Base-by-base conservation (phyloP, 257 asterid species). In the Solanum appendiculatum region DNA sequence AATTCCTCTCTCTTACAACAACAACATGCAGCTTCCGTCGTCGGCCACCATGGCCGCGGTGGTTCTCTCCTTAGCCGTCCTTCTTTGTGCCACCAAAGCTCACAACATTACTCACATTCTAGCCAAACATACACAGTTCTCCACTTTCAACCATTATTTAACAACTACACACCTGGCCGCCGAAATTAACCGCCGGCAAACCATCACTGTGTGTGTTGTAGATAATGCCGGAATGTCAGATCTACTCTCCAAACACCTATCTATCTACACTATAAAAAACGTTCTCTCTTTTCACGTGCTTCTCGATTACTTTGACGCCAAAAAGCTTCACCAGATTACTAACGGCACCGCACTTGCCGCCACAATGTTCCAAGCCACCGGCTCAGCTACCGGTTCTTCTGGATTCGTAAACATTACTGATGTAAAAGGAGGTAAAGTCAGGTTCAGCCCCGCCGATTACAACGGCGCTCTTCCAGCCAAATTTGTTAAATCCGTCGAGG, bases 351-450 rank as follows among this genome's bases (percentile, higher is more conserved):
- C 97, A 6, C 90, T 90, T 81, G 92, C 93, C 46, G 94, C 98
- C 77, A 95, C 98, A 21, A 83, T 93, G 89, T 94, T 58, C 87
- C 98, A 94, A 83, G 93, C 98, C 89, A 92, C 98, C 88, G 98
- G 97, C 46, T 34, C 90, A 4, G 98, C 98, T 13, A 42, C 93
- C 3, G 98, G 96, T 12, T 84, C 98, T 15, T 72, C 96, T 87
- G 98, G 98, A 5, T 90, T 95, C 89, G 94, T 94, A 69, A 93
- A 92, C 18, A 93, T 94, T 86, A 92, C 96, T 1, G 91, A 92
- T 69, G 87, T 91, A 51, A 88, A 87, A 54, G 97, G 95, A n/a
- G 98, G 98, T 4, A 93, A 91, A 58, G 97, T 95, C 44, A 94
- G 91, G 2, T 90, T 95, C 92, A 88, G 92, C 21, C 89, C 98